These are phyloP conservation scores for Sarcodon sp. DNA, from an alignment of 768 basidiomycete genomes.

Conservation along the genomic window DNA sequence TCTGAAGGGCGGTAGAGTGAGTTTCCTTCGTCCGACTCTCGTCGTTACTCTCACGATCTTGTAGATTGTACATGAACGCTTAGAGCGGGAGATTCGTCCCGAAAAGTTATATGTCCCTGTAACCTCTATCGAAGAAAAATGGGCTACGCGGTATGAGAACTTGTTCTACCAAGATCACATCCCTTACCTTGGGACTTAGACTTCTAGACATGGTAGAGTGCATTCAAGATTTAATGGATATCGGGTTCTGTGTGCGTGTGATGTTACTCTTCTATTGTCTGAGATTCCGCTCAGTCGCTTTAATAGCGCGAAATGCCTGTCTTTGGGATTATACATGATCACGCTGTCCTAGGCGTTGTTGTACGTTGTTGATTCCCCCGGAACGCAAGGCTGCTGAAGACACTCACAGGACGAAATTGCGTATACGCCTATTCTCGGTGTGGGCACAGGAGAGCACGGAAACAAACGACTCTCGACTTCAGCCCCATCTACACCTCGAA, in stretches of 20 bases:
- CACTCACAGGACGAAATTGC: slow-evolving; percentile 38
- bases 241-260: slow-evolving; percentile 38
- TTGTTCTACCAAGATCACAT: neutral
- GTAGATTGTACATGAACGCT: slow-evolving; percentile 61
- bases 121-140: slow-evolving; percentile 53
- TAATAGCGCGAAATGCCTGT: slow-evolving; percentile 74
- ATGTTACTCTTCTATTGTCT: neutral
- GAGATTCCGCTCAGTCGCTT: neutral
- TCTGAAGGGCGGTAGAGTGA: slow-evolving; percentile 43
- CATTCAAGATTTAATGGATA: slow-evolving; percentile 34
- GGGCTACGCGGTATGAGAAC: slow-evolving; percentile 51
- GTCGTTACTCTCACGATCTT: neutral
- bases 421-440: slow-evolving; percentile 8
- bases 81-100: slow-evolving; percentile 62
- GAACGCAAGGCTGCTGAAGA: neutral
- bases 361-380: slow-evolving; percentile 24
- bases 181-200: slow-evolving; percentile 21
- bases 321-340: slow-evolving; percentile 56
- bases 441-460: neutral
- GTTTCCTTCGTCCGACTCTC: slow-evolving; percentile 4
- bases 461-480: slow-evolving; percentile 9
- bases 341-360: slow-evolving; percentile 63
- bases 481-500: slow-evolving; percentile 11
- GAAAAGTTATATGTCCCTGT: slow-evolving; percentile 40
- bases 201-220: slow-evolving; percentile 62